Evolutionary conservation across 495 filamentous ascomycete genomes (phyloP).

Genomic region (Penicillium steckii): DNA sequence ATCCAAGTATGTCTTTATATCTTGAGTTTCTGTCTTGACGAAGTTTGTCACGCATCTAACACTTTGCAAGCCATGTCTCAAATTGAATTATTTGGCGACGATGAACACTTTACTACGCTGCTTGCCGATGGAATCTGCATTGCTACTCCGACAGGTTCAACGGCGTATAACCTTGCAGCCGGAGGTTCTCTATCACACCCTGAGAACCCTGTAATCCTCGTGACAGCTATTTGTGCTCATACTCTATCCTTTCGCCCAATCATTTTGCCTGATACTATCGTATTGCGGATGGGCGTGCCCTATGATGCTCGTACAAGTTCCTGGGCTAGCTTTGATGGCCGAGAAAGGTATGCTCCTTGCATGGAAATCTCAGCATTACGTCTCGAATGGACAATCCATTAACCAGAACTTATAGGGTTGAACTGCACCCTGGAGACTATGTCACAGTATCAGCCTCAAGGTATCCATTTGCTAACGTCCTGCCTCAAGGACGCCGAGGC

Average conservation of each 20-base stretch:
- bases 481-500: slow-evolving; percentile 67
- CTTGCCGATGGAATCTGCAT: slow-evolving; percentile 89
- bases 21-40: neutral
- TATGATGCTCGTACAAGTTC: slow-evolving; percentile 85
- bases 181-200: slow-evolving; percentile 95
- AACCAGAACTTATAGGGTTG: slow-evolving; percentile 49
- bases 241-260: slow-evolving; percentile 95
- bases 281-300: slow-evolving; percentile 86
- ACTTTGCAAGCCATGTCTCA: slow-evolving; percentile 68
- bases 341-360: slow-evolving; percentile 58
- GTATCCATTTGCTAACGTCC: slow-evolving; percentile 89
- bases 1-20: slow-evolving; percentile 62
- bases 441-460: slow-evolving; percentile 90
- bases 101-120: slow-evolving; percentile 88
- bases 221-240: slow-evolving; percentile 94
- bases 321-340: slow-evolving; percentile 97
- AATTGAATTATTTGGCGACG: slow-evolving; percentile 90
- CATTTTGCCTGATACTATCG: slow-evolving; percentile 92
- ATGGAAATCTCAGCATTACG: neutral
- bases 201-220: slow-evolving; percentile 93
- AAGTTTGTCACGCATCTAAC: neutral
- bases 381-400: neutral
- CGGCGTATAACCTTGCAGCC: slow-evolving; percentile 95
- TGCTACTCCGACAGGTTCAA: slow-evolving; percentile 88
- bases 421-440: slow-evolving; percentile 88